Percentiles rank a stretch among this genome's conserved stretches.
These are phyloP conservation scores for Oemleria cerasiformis DNA, from an alignment of 306 rosid genomes.

Conservation along the genomic window DNA sequence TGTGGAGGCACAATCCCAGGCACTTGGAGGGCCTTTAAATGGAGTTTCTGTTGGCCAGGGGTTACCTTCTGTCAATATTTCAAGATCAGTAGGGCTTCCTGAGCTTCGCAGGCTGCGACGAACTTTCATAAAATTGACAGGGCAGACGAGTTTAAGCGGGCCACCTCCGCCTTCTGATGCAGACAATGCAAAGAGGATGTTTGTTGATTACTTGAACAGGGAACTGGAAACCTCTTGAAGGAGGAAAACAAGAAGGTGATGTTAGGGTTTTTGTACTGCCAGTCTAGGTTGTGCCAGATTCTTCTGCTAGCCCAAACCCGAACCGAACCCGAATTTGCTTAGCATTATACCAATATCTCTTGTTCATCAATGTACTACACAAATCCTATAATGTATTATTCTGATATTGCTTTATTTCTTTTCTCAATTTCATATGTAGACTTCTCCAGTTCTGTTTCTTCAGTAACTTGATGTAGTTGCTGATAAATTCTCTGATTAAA, in stretches of 20 bases:
- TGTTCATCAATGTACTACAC: background rate
- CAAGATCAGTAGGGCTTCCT: slow-evolving; percentile 70
- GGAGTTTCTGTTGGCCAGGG: slow-evolving; percentile 69
- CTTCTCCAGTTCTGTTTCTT: slow-evolving; percentile 1
- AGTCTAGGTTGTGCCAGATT: background rate
- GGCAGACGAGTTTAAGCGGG: slow-evolving; percentile 94
- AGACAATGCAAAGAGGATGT: slow-evolving; percentile 87
- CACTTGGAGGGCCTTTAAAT: slow-evolving; percentile 75
- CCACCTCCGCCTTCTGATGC: slow-evolving; percentile 86
- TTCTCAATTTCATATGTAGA: background rate
- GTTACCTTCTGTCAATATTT: slow-evolving; percentile 54
- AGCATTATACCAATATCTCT: background rate
- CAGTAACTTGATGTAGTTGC: background rate
- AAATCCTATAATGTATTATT: background rate
- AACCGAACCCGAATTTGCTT: background rate
- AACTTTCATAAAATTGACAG: slow-evolving; percentile 81
- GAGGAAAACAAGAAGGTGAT: slow-evolving; percentile 4
- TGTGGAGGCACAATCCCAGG: slow-evolving; percentile 84
- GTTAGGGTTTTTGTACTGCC: background rate
- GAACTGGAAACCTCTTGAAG: slow-evolving; percentile 70
- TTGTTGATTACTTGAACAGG: slow-evolving; percentile 91
- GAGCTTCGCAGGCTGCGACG: slow-evolving; percentile 81
- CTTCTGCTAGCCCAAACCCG: background rate
- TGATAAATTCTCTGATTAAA: background rate
- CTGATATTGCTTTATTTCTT: background rate